These are phyloP conservation scores for Tephrocybe sp. DNA, from an alignment of 768 basidiomycete species.

Conservation along the genomic window DNA sequence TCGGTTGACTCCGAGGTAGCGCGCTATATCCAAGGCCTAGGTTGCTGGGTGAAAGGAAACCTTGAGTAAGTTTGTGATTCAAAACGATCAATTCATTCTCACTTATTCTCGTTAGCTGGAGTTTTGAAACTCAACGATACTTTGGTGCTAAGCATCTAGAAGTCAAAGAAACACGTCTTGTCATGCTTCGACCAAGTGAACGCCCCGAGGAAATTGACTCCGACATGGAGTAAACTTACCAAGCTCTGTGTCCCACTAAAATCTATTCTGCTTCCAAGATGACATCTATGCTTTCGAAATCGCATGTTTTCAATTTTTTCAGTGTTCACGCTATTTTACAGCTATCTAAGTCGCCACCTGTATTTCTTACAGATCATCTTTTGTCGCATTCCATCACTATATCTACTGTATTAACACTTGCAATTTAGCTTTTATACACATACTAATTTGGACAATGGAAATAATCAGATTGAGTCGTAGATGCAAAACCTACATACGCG, in stretches of 20 bases:
- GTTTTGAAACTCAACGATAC: slow-evolving; percentile 67
- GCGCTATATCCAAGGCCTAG: slow-evolving; percentile 53
- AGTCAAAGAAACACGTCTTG: slow-evolving; percentile 48
- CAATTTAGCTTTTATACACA: slow-evolving; percentile 2
- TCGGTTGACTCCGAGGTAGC: slow-evolving; percentile 49
- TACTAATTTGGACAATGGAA: no score
- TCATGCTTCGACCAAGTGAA: slow-evolving; percentile 39
- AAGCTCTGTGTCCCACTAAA: neutral
- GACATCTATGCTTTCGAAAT: neutral
- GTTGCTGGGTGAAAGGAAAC: slow-evolving; percentile 63
- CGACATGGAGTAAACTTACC: slow-evolving; percentile 36
- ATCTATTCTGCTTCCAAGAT: neutral
- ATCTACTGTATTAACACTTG: slow-evolving; percentile 9
- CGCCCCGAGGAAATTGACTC: slow-evolving; percentile 34
- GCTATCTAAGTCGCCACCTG: neutral
- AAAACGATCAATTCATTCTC: slow-evolving; percentile 5
- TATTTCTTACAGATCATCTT: slow-evolving; percentile 9
- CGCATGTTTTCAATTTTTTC: neutral
- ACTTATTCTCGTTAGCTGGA: slow-evolving; percentile 43
- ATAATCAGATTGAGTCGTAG: slow-evolving; percentile 9
- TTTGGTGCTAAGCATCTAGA: slow-evolving; percentile 55
- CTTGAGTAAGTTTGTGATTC: slow-evolving; percentile 38
- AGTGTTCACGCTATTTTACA: neutral
- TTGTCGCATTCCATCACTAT: slow-evolving; percentile 1
- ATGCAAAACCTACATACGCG: slow-evolving; percentile 1